Evolutionary conservation across 768 basidiomycete genomes (phyloP), one percentile per base, ranked within the genome.

Genomic region (Mycena polygramma): DNA sequence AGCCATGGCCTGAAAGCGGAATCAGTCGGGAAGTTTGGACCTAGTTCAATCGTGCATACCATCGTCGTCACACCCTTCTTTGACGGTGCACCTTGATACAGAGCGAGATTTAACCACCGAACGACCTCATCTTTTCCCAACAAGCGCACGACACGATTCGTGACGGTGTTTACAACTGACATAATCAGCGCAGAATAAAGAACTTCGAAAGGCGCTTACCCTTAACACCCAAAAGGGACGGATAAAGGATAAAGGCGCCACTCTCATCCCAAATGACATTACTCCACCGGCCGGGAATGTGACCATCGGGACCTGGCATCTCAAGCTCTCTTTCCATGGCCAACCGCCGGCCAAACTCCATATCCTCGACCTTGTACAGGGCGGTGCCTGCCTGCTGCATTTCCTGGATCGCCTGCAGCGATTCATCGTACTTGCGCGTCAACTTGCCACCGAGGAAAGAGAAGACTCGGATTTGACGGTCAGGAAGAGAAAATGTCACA

Each of bases 371-470:
- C 75, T 90, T 92, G 81, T 93, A 94, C 22, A 95, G 88, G 0
- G 94, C 93, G 6, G 98, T 98, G 1, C 96, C 97, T 2, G 96
- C 97, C 79, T 99, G 98, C 79, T 99, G 98, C 96, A 99, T 98
- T 80, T 98, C 97, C 78, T 97, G 95, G 46, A 97, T 94, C 0
- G 98, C 97, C 36, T 88, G 83, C 8, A 99, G 86, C 0, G 94
- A 95, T 80, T 99, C 98, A 71, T 99, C 98, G 78, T 98, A 99
- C 78, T 94, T 95, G 22, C 97, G 91, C 19, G 90, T 91, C 73
- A 98, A 83, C 77, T 97, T 98, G 9, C 95, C 98, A 0, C 89
- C 88, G 14, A 96, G 86, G 85, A 98, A 96, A 35, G 91, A 92
- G 83, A 99, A 99, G 59, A 98, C 86, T 61, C 97, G 94, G 51